Percentiles rank a stretch among this genome's conserved stretches.
Evolutionary conservation across 2,329 filamentous ascomycete genomes (phyloP).

Genomic region (Cladophialophora chaetospira): DNA sequence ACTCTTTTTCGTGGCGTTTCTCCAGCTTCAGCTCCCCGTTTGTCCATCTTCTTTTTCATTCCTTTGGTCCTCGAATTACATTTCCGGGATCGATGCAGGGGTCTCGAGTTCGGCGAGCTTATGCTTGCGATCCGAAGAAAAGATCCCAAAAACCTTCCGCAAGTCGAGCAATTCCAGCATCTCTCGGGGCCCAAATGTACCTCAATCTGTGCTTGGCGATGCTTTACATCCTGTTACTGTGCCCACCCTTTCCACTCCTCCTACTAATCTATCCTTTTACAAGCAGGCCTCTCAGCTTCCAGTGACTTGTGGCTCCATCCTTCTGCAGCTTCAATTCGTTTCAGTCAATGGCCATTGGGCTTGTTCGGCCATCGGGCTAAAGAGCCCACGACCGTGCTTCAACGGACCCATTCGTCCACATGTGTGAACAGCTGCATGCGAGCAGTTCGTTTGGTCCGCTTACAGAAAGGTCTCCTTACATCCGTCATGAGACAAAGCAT

Average conservation of each 20-base stretch:
- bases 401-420: conserved; percentile 24
- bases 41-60: neutral
- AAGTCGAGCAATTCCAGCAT: neutral
- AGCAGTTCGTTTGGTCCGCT: conserved; percentile 2
- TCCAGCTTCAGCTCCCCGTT: conserved; percentile 1
- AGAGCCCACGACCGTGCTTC: conserved; percentile 4
- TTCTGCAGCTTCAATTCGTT: conserved; percentile 9
- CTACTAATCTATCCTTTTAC: neutral
- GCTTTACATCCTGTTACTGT: neutral
- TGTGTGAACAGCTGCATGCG: neutral
- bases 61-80: conserved; percentile 15
- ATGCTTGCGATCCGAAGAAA: conserved; percentile 4
- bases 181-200: neutral
- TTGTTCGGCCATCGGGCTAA: conserved; percentile 1
- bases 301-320: conserved; percentile 16
- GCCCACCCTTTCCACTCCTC: neutral
- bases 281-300: conserved; percentile 1
- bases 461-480: conserved; percentile 26
- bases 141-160: conserved; percentile 4
- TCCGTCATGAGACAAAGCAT: conserved; percentile 30
- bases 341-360: neutral
- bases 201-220: neutral
- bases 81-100: neutral
- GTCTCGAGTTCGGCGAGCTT: neutral
- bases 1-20: neutral